Conservation (phyloP, 2,329 filamentous ascomycete species). For the Rugonectria rugulosa region DNA sequence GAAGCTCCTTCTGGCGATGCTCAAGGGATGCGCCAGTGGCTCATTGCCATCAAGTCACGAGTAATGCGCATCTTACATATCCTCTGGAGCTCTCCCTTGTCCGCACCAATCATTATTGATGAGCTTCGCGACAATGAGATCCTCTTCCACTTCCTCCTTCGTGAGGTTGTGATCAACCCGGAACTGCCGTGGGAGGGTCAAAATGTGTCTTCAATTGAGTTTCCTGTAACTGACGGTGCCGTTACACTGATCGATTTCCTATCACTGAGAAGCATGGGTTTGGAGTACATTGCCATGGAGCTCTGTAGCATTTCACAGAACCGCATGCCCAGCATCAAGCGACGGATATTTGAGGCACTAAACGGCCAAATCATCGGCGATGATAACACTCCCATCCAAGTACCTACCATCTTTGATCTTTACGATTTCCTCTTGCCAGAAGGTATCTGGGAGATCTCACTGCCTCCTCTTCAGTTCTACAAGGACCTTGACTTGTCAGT, state of each 20-base stretch:
- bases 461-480: conserved; percentile 67
- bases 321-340: conserved; percentile 73
- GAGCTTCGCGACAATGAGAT: conserved; percentile 84
- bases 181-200: conserved; percentile 78
- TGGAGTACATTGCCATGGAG: conserved; percentile 87
- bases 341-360: conserved; percentile 74
- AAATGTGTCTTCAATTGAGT: conserved; percentile 66
- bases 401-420: conserved; percentile 86
- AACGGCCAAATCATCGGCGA: conserved; percentile 76
- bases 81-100: conserved; percentile 85
- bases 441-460: conserved; percentile 56
- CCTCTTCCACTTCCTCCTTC: conserved; percentile 77
- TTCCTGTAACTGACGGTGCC: conserved; percentile 73
- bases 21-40: conserved; percentile 70
- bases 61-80: conserved; percentile 78
- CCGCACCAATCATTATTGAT: conserved; percentile 74
- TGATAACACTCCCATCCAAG: conserved; percentile 69
- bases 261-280: conserved; percentile 74
- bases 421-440: conserved; percentile 81
- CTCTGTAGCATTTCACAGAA: conserved; percentile 78
- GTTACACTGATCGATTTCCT: conserved; percentile 80
- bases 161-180: conserved; percentile 74
- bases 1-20: conserved; percentile 71
- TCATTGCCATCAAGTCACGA: conserved; percentile 72
- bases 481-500: conserved; percentile 71